A percentile compares a stretch with the other conserved stretches of the same genome.
Evolutionary conservation across 164 flowering plant species (phyloP).

Genomic region (Umbellularia californica): DNA sequence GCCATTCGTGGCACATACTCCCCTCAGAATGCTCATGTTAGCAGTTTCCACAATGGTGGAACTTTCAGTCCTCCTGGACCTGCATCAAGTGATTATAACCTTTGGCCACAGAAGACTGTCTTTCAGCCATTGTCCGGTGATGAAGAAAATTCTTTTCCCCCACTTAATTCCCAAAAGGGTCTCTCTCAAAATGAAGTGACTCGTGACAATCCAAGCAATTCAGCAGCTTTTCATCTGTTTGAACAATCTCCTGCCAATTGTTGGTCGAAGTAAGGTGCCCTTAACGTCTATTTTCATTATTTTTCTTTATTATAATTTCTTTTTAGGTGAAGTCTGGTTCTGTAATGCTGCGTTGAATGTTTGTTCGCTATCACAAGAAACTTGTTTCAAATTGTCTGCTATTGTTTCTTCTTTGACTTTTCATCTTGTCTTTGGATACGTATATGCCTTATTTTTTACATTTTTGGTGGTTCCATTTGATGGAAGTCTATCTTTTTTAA

Average conservation of each 20-base stretch:
- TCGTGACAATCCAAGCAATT: conserved; percentile 36
- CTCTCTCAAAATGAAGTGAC: conserved; percentile 34
- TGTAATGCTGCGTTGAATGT: not conserved
- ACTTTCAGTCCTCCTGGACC: conserved; percentile 25
- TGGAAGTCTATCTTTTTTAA: no score
- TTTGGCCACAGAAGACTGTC: conserved; percentile 49
- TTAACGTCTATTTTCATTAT: not conserved
- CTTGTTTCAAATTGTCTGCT: not conserved
- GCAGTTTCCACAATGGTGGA: conserved; percentile 47
- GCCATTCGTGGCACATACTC: conserved; percentile 31
- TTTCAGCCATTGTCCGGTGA: conserved; percentile 41
- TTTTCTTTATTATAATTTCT: not conserved
- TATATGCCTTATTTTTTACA: no score
- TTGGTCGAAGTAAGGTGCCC: conserved; percentile 68
- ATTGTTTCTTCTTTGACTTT: not conserved
- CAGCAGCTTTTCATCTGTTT: conserved; percentile 37
- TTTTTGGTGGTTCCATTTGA: no score
- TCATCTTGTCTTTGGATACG: not conserved
- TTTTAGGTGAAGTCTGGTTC: not conserved
- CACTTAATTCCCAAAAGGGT: conserved; percentile 35
- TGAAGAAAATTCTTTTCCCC: conserved; percentile 32
- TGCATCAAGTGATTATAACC: conserved; percentile 40
- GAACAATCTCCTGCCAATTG: conserved; percentile 43
- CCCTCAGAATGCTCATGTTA: conserved; percentile 37
- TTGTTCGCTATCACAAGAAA: not conserved